phyloP scores from a whole-genome alignment of 1,284 basidiomycete species.

The Xerocomus alliaceus region DNA sequence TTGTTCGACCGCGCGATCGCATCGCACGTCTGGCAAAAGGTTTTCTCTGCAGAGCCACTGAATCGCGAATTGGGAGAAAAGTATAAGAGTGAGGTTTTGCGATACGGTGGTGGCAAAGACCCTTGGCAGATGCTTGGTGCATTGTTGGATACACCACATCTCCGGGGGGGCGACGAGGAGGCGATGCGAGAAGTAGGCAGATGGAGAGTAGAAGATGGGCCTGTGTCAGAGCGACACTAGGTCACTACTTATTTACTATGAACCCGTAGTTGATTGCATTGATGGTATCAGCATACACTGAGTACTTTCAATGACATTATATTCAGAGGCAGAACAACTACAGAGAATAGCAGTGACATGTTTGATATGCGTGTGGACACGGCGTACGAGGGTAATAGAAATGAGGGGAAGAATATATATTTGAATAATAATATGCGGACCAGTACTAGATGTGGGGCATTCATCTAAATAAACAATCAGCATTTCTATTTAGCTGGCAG shows the following conservation, averaged over 20 bases:
- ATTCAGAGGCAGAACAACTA: conserved; percentile 2
- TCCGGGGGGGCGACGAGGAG: conserved; percentile 73
- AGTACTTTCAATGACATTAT: background rate
- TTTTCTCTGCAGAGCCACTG: conserved; percentile 75
- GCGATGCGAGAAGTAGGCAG: conserved; percentile 90
- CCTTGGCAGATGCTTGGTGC: conserved; percentile 93
- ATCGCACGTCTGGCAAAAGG: conserved; percentile 81
- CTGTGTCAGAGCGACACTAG: conserved; percentile 57
- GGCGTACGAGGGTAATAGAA: background rate
- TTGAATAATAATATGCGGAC: conserved; percentile 30
- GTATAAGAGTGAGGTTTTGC: conserved; percentile 80
- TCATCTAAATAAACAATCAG: conserved; percentile 18
- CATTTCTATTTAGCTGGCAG: background rate
- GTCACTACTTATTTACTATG: background rate
- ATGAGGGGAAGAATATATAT: conserved; percentile 15
- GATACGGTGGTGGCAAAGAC: conserved; percentile 88
- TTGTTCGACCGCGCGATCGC: conserved; percentile 96
- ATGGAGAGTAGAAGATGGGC: conserved; percentile 83
- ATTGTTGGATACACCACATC: conserved; percentile 67
- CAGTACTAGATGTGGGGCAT: background rate
- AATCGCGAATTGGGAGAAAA: conserved; percentile 74
- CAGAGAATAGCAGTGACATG: background rate
- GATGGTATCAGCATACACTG: too few species aligned
- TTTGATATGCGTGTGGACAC: background rate
- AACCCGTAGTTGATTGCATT: too few species aligned